phyloP scores from a whole-genome alignment of 2,329 filamentous ascomycete species.

The Gnomoniopsis sp. region DNA sequence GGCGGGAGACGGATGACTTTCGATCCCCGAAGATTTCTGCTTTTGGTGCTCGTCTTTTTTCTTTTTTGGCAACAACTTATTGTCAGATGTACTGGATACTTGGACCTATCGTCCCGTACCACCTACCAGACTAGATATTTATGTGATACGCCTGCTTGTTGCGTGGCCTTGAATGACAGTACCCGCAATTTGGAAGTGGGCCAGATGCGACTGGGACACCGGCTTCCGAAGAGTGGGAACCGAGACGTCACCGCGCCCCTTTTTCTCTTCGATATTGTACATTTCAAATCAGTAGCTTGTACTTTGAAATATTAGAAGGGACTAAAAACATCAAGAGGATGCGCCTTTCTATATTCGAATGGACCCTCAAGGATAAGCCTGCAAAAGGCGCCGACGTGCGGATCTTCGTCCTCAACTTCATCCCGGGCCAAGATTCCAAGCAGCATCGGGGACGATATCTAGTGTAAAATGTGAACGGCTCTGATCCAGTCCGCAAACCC shows the following conservation, averaged over 20 bases:
- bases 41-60: neutral
- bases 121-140: neutral
- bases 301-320: neutral
- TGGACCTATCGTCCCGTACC: slow-evolving; percentile 2
- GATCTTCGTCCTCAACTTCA: neutral
- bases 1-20: slow-evolving; percentile 8
- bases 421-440: neutral
- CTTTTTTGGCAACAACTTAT: neutral
- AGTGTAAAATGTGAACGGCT: neutral
- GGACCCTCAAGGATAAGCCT: slow-evolving; percentile 3
- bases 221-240: slow-evolving; percentile 16
- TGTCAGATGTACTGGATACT: slow-evolving; percentile 1
- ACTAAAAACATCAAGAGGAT: neutral
- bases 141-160: slow-evolving; percentile 5
- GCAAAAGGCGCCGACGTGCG: neutral
- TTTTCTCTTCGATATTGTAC: neutral
- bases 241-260: neutral
- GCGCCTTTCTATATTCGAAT: slow-evolving; percentile 3
- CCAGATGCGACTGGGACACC: slow-evolving; percentile 7
- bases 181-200: slow-evolving; percentile 11
- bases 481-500: slow-evolving; percentile 7
- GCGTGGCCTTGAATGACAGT: slow-evolving; percentile 12
- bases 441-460: neutral
- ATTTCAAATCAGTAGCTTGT: neutral
- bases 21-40: slow-evolving; percentile 8